Conservation (phyloP, 805 yeast species). For the Lachancea quebecensis region DNA sequence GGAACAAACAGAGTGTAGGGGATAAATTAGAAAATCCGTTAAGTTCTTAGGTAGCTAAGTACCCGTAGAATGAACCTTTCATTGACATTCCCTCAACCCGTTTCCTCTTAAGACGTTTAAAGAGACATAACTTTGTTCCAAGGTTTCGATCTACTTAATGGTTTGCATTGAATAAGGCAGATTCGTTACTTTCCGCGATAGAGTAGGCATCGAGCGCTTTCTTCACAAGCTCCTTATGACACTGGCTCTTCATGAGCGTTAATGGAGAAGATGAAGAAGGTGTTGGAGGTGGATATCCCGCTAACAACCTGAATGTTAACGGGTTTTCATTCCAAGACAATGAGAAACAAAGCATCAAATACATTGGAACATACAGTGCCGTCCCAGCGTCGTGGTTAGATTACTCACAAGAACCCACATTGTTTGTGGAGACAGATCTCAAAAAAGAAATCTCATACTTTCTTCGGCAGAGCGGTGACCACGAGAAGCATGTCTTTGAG, state of each 20-base stretch:
- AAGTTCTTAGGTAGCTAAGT: background rate
- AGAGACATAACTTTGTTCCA: too few species aligned
- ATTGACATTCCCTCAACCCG: too few species aligned
- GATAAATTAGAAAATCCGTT: background rate
- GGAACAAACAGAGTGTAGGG: constrained; percentile 32
- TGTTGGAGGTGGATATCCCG: background rate
- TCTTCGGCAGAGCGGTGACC: background rate
- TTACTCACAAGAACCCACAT: background rate
- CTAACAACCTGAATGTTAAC: too few species aligned
- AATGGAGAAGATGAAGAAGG: background rate
- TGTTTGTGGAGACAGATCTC: background rate
- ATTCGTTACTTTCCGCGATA: too few species aligned
- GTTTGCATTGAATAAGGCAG: too few species aligned
- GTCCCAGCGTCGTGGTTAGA: background rate
- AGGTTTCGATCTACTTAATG: too few species aligned
- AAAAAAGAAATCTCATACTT: constrained; percentile 4
- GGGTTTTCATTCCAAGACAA: background rate
- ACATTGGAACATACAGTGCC: background rate
- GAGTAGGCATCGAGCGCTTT: too few species aligned
- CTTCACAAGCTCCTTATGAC: background rate
- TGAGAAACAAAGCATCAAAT: background rate
- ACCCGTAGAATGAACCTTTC: too few species aligned
- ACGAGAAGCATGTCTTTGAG: background rate
- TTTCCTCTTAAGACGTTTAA: too few species aligned
- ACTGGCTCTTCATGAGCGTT: background rate